Percentiles rank a stretch among this genome's conserved stretches.
Conservation (phyloP, 2,329 filamentous ascomycete species). For the Fusarium caatingaense region DNA sequence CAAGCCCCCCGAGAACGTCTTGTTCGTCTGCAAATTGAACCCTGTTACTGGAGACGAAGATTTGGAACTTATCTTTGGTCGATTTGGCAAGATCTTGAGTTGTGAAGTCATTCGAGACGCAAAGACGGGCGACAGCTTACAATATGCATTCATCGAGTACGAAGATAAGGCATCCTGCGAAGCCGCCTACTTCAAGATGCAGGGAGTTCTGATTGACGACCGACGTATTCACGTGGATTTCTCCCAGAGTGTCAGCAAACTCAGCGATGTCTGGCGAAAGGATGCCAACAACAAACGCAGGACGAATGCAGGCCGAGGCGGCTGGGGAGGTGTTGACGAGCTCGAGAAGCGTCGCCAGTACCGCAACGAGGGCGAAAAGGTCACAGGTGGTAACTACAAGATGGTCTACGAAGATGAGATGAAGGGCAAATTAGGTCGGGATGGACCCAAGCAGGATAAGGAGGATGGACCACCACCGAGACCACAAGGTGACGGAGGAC, state of each 20-base stretch:
- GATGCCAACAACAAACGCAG: conserved; percentile 84
- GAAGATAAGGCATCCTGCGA: conserved; percentile 93
- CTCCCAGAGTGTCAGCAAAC: conserved; percentile 89
- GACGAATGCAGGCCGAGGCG: conserved; percentile 69
- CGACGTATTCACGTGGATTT: conserved; percentile 98
- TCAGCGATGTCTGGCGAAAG: conserved; percentile 90
- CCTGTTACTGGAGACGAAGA: conserved; percentile 96
- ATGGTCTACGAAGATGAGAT: conserved; percentile 86
- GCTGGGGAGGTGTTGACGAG: conserved; percentile 89
- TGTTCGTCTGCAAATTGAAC: conserved; percentile 99
- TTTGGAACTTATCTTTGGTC: conserved; percentile 93
- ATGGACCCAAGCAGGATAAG: conserved; percentile 47
- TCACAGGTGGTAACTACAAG: conserved; percentile 67
- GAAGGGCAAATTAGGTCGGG: conserved; percentile 61
- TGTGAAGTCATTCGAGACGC: conserved; percentile 97
- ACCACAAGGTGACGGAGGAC: conserved; percentile 16
- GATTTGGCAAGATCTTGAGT: conserved; percentile 93
- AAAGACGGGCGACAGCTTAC: conserved; percentile 92
- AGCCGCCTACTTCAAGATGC: conserved; percentile 98
- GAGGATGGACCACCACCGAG: conserved; percentile 26
- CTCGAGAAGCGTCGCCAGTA: conserved; percentile 94
- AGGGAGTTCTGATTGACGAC: conserved; percentile 95
- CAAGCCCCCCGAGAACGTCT: conserved; percentile 94
- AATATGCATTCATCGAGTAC: conserved; percentile 98
- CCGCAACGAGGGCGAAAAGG: conserved; percentile 69